Conservation (phyloP, 2,329 filamentous ascomycete genomes). For the Dactylonectria macrodidyma region DNA sequence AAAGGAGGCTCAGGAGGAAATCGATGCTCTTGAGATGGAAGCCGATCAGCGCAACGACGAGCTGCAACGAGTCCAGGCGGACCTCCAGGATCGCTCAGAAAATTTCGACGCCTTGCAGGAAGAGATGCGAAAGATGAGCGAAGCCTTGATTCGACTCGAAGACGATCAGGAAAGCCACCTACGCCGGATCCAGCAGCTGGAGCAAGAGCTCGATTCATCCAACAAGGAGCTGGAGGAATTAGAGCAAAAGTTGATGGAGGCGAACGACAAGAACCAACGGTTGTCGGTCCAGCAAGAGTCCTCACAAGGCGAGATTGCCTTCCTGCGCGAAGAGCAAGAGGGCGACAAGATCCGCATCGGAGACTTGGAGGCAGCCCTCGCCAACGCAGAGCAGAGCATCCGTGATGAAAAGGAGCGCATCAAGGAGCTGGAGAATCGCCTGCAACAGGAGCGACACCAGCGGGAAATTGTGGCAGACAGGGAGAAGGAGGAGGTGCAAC, state of each 20-base stretch:
- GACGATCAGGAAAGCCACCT: constrained; percentile 88
- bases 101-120: constrained; percentile 93
- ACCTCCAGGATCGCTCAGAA: constrained; percentile 83
- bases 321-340: constrained; percentile 96
- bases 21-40: constrained; percentile 78
- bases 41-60: constrained; percentile 81
- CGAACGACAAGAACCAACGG: constrained; percentile 89
- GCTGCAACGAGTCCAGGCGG: constrained; percentile 77
- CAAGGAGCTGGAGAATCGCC: constrained; percentile 80
- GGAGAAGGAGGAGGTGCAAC: constrained; percentile 96
- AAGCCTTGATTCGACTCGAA: constrained; percentile 87
- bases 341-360: constrained; percentile 98
- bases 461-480: constrained; percentile 87
- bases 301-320: constrained; percentile 92
- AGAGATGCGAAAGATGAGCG: constrained; percentile 93
- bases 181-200: constrained; percentile 84
- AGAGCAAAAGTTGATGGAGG: constrained; percentile 86
- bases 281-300: constrained; percentile 94
- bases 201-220: constrained; percentile 85
- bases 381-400: constrained; percentile 83
- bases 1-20: constrained; percentile 76
- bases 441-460: constrained; percentile 86
- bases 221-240: constrained; percentile 90
- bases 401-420: constrained; percentile 86
- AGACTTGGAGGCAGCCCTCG: constrained; percentile 87